Conservation (phyloP, 164 flowering plant species). For the Warburgia ugandensis region DNA sequence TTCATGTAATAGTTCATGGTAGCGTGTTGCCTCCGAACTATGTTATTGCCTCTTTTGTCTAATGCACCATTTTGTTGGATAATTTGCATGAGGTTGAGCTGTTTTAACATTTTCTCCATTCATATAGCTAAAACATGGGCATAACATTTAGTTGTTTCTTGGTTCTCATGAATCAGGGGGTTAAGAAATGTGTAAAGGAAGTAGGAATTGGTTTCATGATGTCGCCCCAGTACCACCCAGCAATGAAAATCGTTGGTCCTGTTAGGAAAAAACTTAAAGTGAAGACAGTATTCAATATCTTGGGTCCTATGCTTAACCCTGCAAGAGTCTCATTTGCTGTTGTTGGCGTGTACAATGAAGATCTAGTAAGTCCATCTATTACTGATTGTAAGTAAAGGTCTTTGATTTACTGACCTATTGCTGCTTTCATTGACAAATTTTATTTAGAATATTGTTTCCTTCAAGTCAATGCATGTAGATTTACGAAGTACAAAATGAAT, state of each 20-base stretch:
- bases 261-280: slow-evolving; percentile 85
- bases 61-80: too few species aligned
- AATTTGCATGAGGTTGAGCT: neutral
- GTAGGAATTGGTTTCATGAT: slow-evolving; percentile 95
- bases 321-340: slow-evolving; percentile 88
- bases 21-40: too few species aligned
- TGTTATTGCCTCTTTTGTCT: too few species aligned
- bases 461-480: too few species aligned
- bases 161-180: slow-evolving; percentile 52
- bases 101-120: too few species aligned
- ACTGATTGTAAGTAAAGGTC: neutral
- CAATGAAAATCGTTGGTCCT: slow-evolving; percentile 89
- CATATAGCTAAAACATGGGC: neutral
- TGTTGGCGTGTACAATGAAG: slow-evolving; percentile 76
- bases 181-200: slow-evolving; percentile 61
- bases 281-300: slow-evolving; percentile 82
- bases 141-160: slow-evolving; percentile 12
- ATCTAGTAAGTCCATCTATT: slow-evolving; percentile 41
- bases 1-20: too few species aligned
- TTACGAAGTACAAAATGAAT: too few species aligned
- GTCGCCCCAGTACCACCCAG: slow-evolving; percentile 90
- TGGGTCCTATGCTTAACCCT: slow-evolving; percentile 95
- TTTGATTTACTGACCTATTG: too few species aligned
- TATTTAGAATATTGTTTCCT: too few species aligned
- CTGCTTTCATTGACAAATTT: too few species aligned